Base-by-base conservation (phyloP, 2,329 filamentous ascomycete genomes). In the Fusarium duplospermum region DNA sequence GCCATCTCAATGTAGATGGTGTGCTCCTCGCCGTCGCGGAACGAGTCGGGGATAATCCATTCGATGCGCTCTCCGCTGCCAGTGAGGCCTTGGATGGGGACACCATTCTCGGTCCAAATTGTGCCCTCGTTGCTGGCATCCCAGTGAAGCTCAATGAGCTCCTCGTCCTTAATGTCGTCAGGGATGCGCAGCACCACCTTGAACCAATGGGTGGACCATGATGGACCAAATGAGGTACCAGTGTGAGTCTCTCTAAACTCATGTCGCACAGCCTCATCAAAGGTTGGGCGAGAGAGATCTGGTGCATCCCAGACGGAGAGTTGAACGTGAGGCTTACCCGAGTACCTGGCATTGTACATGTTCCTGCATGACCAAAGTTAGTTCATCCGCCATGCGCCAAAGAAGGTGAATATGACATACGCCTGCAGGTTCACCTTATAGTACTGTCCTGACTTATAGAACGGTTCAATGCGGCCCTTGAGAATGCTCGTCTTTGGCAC, bases 191-290 rank as follows among this genome's bases (percentile, higher is more conserved):
- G 85, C 66, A 92, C 86, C 65, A 98, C 90, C 77, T 92, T 94
- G 89, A 99, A 97, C 96, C 96, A 99, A 83, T 98, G 96, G 10
- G 96, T 99, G 2, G 95, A 93, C 96, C 96, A 99, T 38, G 95
- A 96, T 2, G 96, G 96, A 0, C 96, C 96, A 77, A 98, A 98
- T 8, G 87, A 90, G 67, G 93, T 88, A 68, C 96, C 95, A 64
- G 95, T 91, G 20, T 89, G 86, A 10, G 95, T 93, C 58, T 92
- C 88, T 61, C 88, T 89, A 85, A 96, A 99, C 8, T 92, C 85
- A 76, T 97, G 91, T 57, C 86, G 86, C n/a, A 88, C 86, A 7
- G 95, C 96, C 65, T 98, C 94, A 72, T 95, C 85, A 85, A 99
- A 99, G 4, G 92, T 92, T 3, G 96, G 96, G 18, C 96, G 91